Evolutionary conservation across 139 green algal genomes (phyloP).

Genomic region (Auxenochlorella pyrenoidosa): DNA sequence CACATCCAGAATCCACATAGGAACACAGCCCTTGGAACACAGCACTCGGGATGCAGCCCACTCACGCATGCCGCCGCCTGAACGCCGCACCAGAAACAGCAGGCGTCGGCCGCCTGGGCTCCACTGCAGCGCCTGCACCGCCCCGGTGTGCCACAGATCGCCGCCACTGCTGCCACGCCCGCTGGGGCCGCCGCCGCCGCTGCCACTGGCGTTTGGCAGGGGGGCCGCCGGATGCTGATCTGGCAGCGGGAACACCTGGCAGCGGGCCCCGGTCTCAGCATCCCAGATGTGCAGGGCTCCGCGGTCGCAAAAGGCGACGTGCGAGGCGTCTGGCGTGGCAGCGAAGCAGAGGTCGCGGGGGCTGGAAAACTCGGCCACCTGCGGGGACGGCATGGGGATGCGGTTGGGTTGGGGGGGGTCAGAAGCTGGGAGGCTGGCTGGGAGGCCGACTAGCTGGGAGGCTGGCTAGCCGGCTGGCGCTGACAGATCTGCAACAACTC

Average conservation of each 20-base stretch:
- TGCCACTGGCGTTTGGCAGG: not conserved
- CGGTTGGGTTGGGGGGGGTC: not conserved
- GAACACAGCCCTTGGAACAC: no score
- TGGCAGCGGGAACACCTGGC: not conserved
- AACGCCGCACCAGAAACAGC: conserved; percentile 14
- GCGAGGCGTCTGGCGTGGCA: not conserved
- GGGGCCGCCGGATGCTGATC: not conserved
- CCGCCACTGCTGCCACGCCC: not conserved
- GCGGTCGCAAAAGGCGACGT: not conserved
- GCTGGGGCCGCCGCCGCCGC: not conserved
- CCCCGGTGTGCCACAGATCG: not conserved
- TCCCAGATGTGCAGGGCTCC: not conserved
- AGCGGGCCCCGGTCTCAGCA: not conserved
- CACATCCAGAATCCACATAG: no score
- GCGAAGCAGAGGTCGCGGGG: conserved; percentile 1
- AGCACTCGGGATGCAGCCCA: not conserved
- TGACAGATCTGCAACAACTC: no score
- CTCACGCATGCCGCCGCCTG: not conserved
- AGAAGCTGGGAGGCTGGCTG: not conserved
- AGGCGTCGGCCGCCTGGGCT: conserved; percentile 20
- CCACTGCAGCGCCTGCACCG: conserved; percentile 33
- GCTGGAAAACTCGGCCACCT: conserved; percentile 5
- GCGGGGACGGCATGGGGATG: not conserved
- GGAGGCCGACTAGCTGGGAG: not conserved
- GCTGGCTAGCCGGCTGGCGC: not conserved